phyloP scores from a whole-genome alignment of 768 basidiomycete genomes.

The Amanita fuliginea region DNA sequence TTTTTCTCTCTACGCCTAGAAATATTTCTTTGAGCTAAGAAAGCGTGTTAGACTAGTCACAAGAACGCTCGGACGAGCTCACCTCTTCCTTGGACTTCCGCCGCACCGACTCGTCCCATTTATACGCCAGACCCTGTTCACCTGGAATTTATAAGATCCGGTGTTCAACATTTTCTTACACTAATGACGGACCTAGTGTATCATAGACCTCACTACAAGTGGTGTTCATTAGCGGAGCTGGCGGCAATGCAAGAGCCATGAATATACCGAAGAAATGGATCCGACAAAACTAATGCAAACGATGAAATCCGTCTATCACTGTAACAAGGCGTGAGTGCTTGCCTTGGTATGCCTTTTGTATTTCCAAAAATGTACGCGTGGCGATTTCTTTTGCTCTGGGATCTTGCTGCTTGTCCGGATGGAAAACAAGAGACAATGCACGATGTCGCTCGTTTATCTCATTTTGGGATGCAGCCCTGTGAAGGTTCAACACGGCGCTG shows the following conservation, averaged over 20 bases:
- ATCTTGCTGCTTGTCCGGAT: slow-evolving; percentile 75
- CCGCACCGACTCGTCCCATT: slow-evolving; percentile 34
- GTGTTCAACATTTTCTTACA: not conserved
- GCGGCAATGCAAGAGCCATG: not conserved
- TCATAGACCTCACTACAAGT: slow-evolving; percentile 60
- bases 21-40: slow-evolving; percentile 36
- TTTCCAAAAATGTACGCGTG: slow-evolving; percentile 55
- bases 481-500: slow-evolving; percentile 64
- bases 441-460: slow-evolving; percentile 72
- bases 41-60: not conserved
- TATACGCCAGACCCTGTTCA: slow-evolving; percentile 25
- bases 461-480: slow-evolving; percentile 45
- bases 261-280: slow-evolving; percentile 53
- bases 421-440: slow-evolving; percentile 64
- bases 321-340: slow-evolving; percentile 8
- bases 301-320: slow-evolving; percentile 2
- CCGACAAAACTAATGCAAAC: slow-evolving; percentile 47
- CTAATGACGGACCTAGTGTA: slow-evolving; percentile 40
- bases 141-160: slow-evolving; percentile 11
- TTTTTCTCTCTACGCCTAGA: slow-evolving; percentile 24
- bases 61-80: slow-evolving; percentile 1
- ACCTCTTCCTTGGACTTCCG: slow-evolving; percentile 39
- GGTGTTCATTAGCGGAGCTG: slow-evolving; percentile 2
- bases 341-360: slow-evolving; percentile 83
- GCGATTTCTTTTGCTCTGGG: slow-evolving; percentile 46